Evolutionary conservation across 768 basidiomycete species (phyloP).

Genomic region (Grammothele lineata): DNA sequence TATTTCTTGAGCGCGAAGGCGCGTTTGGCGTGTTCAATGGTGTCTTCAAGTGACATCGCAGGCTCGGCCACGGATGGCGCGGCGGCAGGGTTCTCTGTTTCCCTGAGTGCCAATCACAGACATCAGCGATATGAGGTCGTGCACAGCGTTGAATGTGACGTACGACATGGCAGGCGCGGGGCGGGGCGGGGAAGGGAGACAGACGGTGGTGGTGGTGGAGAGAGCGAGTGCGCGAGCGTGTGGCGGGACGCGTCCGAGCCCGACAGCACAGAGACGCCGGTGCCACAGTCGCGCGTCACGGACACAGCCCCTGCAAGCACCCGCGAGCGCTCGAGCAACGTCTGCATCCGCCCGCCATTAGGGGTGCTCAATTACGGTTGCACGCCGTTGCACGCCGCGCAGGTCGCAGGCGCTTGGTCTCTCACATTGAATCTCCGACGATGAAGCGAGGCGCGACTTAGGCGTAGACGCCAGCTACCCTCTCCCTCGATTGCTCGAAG

Average conservation of each 20-base stretch:
- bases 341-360: no score
- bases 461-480: no score
- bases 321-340: no score
- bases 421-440: no score
- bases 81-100: slow-evolving; percentile 9
- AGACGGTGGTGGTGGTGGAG: slow-evolving; percentile 1
- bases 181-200: background rate
- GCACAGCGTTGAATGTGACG: background rate
- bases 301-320: no score
- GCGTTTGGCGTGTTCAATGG: slow-evolving; percentile 78
- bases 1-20: slow-evolving; percentile 85
- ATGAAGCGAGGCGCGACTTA: no score
- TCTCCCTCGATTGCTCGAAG: no score
- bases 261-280: slow-evolving; percentile 10
- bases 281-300: no score
- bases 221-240: background rate
- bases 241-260: slow-evolving; percentile 12
- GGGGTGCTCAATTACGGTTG: slow-evolving; percentile 1
- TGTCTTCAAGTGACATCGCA: slow-evolving; percentile 40
- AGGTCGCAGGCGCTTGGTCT: no score
- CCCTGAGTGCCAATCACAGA: background rate
- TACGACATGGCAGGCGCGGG: slow-evolving; percentile 8
- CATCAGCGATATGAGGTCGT: background rate
- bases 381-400: slow-evolving; percentile 2
- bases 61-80: slow-evolving; percentile 8